Percentiles rank a stretch among this genome's conserved stretches.
Evolutionary conservation across 495 filamentous ascomycete genomes (phyloP).

Genomic region (Penicillium steckii): DNA sequence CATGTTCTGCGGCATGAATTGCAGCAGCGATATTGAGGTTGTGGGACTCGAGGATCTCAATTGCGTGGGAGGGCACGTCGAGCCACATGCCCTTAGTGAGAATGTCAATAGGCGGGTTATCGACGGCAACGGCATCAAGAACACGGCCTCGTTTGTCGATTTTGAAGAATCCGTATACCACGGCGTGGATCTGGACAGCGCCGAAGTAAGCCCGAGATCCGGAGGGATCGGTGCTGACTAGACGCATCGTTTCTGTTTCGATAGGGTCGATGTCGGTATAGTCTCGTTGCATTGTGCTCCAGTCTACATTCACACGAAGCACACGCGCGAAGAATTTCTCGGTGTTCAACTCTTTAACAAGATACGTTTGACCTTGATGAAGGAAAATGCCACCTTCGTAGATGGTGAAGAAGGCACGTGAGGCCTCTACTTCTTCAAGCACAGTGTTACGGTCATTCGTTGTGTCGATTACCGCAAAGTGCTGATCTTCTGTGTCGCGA

Average conservation of each 20-base stretch:
- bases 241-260: conserved; percentile 79
- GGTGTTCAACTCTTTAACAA: conserved; percentile 84
- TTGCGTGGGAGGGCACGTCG: conserved; percentile 75
- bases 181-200: conserved; percentile 74
- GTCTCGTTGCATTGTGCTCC: conserved; percentile 91
- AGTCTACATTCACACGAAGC: conserved; percentile 84
- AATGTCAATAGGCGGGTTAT: conserved; percentile 87
- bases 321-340: conserved; percentile 74
- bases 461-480: conserved; percentile 91
- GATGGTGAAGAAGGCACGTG: conserved; percentile 90
- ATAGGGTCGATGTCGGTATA: conserved; percentile 93
- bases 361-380: conserved; percentile 88
- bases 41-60: conserved; percentile 71
- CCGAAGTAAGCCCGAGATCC: conserved; percentile 75
- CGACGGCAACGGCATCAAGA: conserved; percentile 88
- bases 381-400: conserved; percentile 98
- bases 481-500: conserved; percentile 86
- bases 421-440: conserved; percentile 94
- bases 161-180: conserved; percentile 96
- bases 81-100: conserved; percentile 94
- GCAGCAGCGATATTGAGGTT: conserved; percentile 81
- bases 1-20: conserved; percentile 94
- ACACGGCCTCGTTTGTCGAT: conserved; percentile 77
- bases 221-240: conserved; percentile 46
- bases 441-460: conserved; percentile 79